Percentiles rank a stretch among this genome's conserved stretches.
Conservation (phyloP, 176 grass and related monocot species). For the Aegilops tauschii region DNA sequence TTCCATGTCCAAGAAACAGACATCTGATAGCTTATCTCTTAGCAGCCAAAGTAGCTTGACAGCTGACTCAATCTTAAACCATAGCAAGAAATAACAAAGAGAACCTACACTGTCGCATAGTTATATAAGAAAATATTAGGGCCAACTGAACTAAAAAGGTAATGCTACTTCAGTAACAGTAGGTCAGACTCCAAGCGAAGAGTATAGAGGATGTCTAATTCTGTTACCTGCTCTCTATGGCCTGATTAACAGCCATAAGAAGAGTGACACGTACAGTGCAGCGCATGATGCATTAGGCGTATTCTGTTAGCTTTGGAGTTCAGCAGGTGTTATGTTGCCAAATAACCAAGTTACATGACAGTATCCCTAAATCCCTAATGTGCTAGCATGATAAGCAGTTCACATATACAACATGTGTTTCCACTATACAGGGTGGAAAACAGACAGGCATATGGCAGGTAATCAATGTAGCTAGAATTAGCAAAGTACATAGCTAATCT, state of each 20-base stretch:
- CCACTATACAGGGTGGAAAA: not conserved
- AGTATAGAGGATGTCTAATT: not conserved
- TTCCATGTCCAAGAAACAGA: not conserved
- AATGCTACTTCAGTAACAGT: constrained; percentile 12
- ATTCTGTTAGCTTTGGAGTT: not conserved
- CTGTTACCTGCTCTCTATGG: not conserved
- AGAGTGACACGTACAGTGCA: not conserved
- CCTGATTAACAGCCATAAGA: constrained; percentile 1
- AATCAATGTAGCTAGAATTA: constrained; percentile 8
- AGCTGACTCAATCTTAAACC: not conserved
- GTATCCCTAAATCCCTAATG: not conserved
- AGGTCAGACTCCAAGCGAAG: not conserved
- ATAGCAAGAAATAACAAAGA: not conserved
- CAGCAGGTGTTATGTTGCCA: not conserved
- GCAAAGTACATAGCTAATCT: not conserved
- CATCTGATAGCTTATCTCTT: not conserved
- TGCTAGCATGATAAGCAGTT: not conserved
- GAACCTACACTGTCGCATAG: not conserved
- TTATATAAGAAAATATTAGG: not conserved
- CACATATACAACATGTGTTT: not conserved
- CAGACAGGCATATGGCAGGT: not conserved
- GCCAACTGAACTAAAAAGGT: not conserved
- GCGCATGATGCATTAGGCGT: not conserved
- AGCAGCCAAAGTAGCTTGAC: not conserved
- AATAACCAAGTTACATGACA: not conserved